Conservation (phyloP, 192 early-diverging fungal species). For the Coemansia sp. region DNA sequence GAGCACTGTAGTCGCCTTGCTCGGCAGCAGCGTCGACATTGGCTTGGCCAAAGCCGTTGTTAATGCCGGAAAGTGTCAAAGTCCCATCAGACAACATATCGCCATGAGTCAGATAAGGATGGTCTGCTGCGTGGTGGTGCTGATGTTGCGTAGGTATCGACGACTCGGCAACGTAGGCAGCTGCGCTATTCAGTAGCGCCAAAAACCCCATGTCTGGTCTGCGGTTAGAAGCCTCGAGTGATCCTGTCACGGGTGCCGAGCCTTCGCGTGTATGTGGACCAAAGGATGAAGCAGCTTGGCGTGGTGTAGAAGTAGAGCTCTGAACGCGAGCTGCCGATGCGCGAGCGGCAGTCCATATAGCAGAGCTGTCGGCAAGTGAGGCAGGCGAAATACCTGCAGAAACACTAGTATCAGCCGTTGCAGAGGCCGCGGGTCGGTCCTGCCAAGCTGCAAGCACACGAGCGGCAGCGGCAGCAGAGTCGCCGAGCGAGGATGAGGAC, state of each 20-base stretch:
- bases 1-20: slow-evolving; percentile 19
- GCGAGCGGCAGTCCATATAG: slow-evolving; percentile 16
- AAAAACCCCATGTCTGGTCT: slow-evolving; percentile 46
- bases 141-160: slow-evolving; percentile 19
- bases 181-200: slow-evolving; percentile 52
- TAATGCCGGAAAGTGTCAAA: slow-evolving; percentile 33
- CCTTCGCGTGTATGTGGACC: slow-evolving; percentile 27
- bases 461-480: slow-evolving; percentile 50
- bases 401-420: slow-evolving; percentile 3
- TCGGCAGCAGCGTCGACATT: slow-evolving; percentile 5
- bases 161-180: slow-evolving; percentile 49
- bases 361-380: slow-evolving; percentile 11
- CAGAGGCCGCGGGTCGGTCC: slow-evolving; percentile 26
- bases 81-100: slow-evolving; percentile 31
- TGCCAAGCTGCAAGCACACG: slow-evolving; percentile 57
- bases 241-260: slow-evolving; percentile 33
- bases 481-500: slow-evolving; percentile 50
- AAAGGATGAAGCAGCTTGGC: slow-evolving; percentile 20
- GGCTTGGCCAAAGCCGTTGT: slow-evolving; percentile 17
- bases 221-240: slow-evolving; percentile 14
- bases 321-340: slow-evolving; percentile 17
- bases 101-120: slow-evolving; percentile 21
- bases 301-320: slow-evolving; percentile 42
- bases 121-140: slow-evolving; percentile 11
- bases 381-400: slow-evolving; percentile 13